Base-by-base conservation (phyloP, 1,139 yeast genomes). In the Suhomyces terraborum region DNA sequence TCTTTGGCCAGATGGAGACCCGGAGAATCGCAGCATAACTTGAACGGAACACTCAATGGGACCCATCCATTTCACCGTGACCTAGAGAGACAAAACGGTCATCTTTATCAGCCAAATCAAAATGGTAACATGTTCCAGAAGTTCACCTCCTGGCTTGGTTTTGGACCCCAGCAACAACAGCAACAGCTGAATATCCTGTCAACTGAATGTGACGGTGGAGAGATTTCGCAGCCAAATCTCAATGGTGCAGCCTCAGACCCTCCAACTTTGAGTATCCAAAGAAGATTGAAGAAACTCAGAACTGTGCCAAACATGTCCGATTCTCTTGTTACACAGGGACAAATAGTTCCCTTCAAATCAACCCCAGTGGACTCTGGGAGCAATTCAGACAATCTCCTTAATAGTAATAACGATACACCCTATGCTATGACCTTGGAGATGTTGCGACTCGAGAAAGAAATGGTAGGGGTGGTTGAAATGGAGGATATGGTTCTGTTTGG, bases 1-100 rank as follows among this genome's bases (percentile, higher is more conserved):
- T 60, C 77, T 32, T 52, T 80, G 38, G 57, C 74, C 1, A 60
- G 82, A 33, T 80, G 82, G 78, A 66, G 75, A 41, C 79, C 83
- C 2, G 64, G 73, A 4, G 67, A 63, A 7, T 71, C 80, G 0
- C 74, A 75, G 29, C 68, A 64, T 33, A 67, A 62, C 35, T 57
- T 61, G 18, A 72, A 66, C n/a, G 79, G 75, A 0, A 51, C 42
- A 3, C 80, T 61, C 19, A 72, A 66, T 12, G 79, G 75, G 0
- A 51, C 42, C 4, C 80, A 76, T 47, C 77, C 79, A 0, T 75
- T 54, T 42, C 45, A 41, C n/a, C 16, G 13, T 5, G 27, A 24
- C n/a, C 16, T 24, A 5, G 27, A 24, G 27, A 24, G 13, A 9
- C 27, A 24, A 13, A 24, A 24, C 8, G 9, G 4, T 12, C 27